A percentile compares a stretch with the other conserved stretches of the same genome.
Conservation (phyloP, 768 basidiomycete species). For the Auriscalpium orientale region DNA sequence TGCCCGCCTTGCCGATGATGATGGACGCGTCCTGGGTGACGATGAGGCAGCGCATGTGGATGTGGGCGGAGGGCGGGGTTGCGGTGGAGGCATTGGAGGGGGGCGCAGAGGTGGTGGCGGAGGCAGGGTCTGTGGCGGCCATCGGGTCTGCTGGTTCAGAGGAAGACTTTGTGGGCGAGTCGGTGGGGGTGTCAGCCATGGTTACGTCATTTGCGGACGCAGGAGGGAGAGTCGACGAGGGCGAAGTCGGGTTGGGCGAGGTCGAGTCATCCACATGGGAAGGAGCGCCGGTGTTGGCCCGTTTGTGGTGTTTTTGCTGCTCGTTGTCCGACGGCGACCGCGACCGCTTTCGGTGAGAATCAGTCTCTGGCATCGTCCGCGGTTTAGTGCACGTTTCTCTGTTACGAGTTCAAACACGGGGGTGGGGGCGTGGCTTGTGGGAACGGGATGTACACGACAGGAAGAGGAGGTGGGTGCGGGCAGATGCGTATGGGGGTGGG, state of each 20-base stretch:
- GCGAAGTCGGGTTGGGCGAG: constrained; percentile 35
- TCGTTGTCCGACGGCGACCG: constrained; percentile 80
- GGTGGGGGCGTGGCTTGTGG: constrained; percentile 20
- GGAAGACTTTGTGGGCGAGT: constrained; percentile 46
- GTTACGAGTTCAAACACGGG: constrained; percentile 35
- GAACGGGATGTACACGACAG: constrained; percentile 22
- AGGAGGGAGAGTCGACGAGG: constrained; percentile 34
- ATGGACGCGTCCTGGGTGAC: constrained; percentile 99
- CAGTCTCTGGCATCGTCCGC: constrained; percentile 81
- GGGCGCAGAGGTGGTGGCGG: constrained; percentile 39
- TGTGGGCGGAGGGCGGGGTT: constrained; percentile 67
- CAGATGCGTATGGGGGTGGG: constrained; percentile 15
- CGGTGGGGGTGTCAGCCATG: constrained; percentile 45
- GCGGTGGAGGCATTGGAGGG: constrained; percentile 43
- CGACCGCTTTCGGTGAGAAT: constrained; percentile 78
- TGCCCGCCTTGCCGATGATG: constrained; percentile 94
- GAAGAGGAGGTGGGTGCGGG: constrained; percentile 15
- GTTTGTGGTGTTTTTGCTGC: constrained; percentile 73
- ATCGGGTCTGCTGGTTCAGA: constrained; percentile 28
- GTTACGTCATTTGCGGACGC: constrained; percentile 48
- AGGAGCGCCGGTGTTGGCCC: constrained; percentile 72
- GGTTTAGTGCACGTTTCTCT: constrained; percentile 12
- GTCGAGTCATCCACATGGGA: constrained; percentile 34
- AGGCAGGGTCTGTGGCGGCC: constrained; percentile 33
- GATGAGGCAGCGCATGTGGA: constrained; percentile 96